Evolutionary conservation across 1,284 basidiomycete species (phyloP), one percentile per base, ranked within the genome.

Genomic region (Ceraceosorus guamensis): DNA sequence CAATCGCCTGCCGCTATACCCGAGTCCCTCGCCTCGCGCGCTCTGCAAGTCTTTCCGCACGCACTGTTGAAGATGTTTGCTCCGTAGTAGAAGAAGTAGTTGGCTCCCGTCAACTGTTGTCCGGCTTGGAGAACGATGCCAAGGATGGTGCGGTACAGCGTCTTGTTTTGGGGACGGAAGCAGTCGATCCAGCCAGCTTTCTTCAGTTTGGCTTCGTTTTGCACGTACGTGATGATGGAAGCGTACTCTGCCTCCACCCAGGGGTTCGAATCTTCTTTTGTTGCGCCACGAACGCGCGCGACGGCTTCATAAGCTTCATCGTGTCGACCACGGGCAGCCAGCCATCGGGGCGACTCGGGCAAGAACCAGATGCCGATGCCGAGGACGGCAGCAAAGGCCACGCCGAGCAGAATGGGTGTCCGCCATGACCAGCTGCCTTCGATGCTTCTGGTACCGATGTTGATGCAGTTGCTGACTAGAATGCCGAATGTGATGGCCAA

Each of bases 401-500:
- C 80, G 35, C 87, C 84, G 56, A 88, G 80, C 11, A 83, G 86
- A 51, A 88, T 82, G 46, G 86, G 82, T 8, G 82, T 82, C 30
- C 83, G 82, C 86, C 86, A 88, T 14, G 83, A 83, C 3, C 78
- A 81, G 44, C 60, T 59, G 31, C 51, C 56, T 8, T 33, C 4
- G 16, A 30, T 47, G 33, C 13, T 41, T 5, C 62, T 48, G 0
- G 73, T 75, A 8, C 74, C 76, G 37, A 74, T 66, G 56, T 72
- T 73, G 41, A 65, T 66, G 45, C 68, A 71, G 81, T 85, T 88
- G 6, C 87, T 85, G 45, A 87, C 80, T 45, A 89, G 81, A 60
- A 88, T 88, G 65, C 87, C 87, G 62, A 85, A 81, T 0, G 86
- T 87, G 70, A 87, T 87, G 77, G 85, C 84, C 18, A 88, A 79